A percentile compares a stretch with the other conserved stretches of the same genome.
phyloP scores from a whole-genome alignment of 805 yeast genomes.

The Yarrowia sp. region DNA sequence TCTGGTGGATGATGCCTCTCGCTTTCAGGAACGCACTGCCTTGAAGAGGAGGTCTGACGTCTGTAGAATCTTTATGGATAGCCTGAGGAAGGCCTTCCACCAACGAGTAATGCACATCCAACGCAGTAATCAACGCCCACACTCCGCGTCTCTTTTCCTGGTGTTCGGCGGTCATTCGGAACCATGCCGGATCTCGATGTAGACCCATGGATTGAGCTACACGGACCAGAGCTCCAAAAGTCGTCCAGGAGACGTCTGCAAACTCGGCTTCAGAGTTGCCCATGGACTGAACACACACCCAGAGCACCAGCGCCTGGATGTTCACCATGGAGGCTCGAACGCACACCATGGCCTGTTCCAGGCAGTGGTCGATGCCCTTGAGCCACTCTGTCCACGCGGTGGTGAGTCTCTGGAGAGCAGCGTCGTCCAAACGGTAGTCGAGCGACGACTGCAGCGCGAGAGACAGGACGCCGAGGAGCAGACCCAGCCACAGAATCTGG shows the following conservation, averaged over 20 bases:
- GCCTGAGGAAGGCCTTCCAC: conserved; percentile 48
- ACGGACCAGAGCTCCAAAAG: conserved; percentile 47
- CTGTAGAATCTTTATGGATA: conserved; percentile 45
- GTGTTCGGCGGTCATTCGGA: conserved; percentile 47
- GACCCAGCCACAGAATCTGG: conserved; percentile 48
- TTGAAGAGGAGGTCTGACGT: conserved; percentile 46
- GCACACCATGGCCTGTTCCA: conserved; percentile 47
- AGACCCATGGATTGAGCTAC: conserved; percentile 50
- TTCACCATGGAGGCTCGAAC: conserved; percentile 47
- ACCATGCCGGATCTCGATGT: conserved; percentile 51
- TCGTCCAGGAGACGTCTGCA: conserved; percentile 46
- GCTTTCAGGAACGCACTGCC: conserved; percentile 45
- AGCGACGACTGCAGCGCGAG: conserved; percentile 46
- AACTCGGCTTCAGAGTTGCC: conserved; percentile 41
- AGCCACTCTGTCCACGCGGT: conserved; percentile 46
- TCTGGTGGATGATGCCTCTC: conserved; percentile 41
- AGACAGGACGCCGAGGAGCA: conserved; percentile 46
- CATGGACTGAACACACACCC: conserved; percentile 47
- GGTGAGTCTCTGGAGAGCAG: conserved; percentile 41
- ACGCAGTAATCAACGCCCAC: conserved; percentile 45
- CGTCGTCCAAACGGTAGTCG: conserved; percentile 44
- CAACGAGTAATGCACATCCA: conserved; percentile 46
- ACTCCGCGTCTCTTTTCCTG: conserved; percentile 47
- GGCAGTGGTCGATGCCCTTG: conserved; percentile 47
- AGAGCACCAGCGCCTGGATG: conserved; percentile 46